A percentile compares a stretch with the other conserved stretches of the same genome.
phyloP scores from a whole-genome alignment of 140 eudicot species.

The Senecio squalidus region DNA sequence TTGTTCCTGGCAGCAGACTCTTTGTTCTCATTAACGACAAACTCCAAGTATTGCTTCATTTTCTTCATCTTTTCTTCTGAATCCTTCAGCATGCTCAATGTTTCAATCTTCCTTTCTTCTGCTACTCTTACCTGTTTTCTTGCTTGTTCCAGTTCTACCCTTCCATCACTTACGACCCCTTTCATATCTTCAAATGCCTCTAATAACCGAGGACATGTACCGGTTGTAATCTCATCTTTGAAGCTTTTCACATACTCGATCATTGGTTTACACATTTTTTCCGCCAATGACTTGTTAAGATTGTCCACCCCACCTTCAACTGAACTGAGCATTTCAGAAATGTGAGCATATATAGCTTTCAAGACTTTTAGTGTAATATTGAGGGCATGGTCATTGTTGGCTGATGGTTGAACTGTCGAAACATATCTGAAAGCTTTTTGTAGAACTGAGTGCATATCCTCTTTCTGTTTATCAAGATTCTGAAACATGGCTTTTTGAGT shows the following conservation, averaged over 20 bases:
- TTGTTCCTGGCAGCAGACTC: constrained; percentile 34
- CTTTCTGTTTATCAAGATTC: constrained; percentile 44
- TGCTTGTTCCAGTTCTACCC: constrained; percentile 53
- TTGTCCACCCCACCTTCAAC: constrained; percentile 62
- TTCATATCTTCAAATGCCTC: constrained; percentile 55
- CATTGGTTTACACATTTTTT: constrained; percentile 63
- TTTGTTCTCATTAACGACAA: constrained; percentile 22
- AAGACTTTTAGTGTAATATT: constrained; percentile 38
- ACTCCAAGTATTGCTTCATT: constrained; percentile 28
- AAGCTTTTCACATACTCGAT: constrained; percentile 44
- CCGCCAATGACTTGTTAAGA: constrained; percentile 34
- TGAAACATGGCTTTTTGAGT: constrained; percentile 46
- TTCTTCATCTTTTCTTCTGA: constrained; percentile 46
- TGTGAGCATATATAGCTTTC: constrained; percentile 38
- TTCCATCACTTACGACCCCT: constrained; percentile 37
- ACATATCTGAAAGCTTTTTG: constrained; percentile 43
- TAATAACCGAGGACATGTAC: constrained; percentile 44
- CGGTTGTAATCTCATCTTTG: constrained; percentile 46
- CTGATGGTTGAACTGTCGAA: constrained; percentile 41
- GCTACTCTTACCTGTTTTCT: constrained; percentile 37
- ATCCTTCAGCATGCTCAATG: constrained; percentile 43
- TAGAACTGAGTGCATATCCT: constrained; percentile 28
- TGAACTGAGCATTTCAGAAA: constrained; percentile 40
- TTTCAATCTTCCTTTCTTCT: constrained; percentile 47
- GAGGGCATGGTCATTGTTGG: constrained; percentile 30